Conservation (phyloP, 179 eudicot genomes). For the Sideroxylon spinosum region DNA sequence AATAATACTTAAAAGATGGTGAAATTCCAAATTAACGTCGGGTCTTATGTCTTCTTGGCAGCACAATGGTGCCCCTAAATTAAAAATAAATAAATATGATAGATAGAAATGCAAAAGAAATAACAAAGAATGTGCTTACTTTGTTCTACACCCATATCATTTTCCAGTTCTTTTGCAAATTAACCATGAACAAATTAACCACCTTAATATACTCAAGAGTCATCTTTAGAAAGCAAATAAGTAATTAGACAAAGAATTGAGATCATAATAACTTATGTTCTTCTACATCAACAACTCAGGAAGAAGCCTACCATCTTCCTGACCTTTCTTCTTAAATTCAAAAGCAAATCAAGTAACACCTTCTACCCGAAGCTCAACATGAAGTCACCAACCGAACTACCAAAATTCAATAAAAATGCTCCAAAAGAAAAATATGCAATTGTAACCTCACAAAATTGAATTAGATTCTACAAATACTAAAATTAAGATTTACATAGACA, state of each 20-base stretch:
- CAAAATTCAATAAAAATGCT: background rate
- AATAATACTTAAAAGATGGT: background rate
- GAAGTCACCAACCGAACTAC: background rate
- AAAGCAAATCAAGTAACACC: background rate
- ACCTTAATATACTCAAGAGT: background rate
- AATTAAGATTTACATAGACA: background rate
- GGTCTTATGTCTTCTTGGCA: background rate
- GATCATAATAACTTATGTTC: constrained; percentile 47
- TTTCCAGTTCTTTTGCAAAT: constrained; percentile 76
- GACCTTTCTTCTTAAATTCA: constrained; percentile 56
- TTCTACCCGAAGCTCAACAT: background rate
- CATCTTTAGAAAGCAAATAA: background rate
- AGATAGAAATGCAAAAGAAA: background rate
- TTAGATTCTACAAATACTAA: background rate
- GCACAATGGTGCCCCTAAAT: background rate
- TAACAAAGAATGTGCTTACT: constrained; percentile 41
- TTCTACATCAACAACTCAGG: constrained; percentile 86
- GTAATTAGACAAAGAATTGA: background rate
- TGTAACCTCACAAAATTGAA: background rate
- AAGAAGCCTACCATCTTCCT: constrained; percentile 69
- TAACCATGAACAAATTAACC: constrained; percentile 13
- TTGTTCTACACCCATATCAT: constrained; percentile 51
- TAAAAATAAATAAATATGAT: background rate
- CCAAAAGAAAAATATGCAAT: background rate
- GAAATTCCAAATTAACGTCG: background rate